Conservation (phyloP, 306 rosid species). For the Sicyos baderoa region DNA sequence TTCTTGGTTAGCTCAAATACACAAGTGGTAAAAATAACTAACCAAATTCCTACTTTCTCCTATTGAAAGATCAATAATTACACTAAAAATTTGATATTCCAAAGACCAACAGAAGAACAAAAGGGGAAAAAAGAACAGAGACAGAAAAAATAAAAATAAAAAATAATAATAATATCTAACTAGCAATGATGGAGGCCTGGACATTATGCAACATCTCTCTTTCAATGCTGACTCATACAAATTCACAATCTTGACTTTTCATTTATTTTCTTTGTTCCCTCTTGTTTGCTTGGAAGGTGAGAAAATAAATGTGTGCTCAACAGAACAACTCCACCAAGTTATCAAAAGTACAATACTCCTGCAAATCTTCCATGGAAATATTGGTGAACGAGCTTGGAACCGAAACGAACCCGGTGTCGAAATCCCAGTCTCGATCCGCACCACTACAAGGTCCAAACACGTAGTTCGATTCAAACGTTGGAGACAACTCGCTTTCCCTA, state of each 20-base stretch:
- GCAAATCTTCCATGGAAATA: slow-evolving; percentile 43
- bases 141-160: neutral
- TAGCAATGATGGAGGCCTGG: neutral
- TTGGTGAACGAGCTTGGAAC: slow-evolving; percentile 45
- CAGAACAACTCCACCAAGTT: slow-evolving; percentile 32
- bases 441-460: slow-evolving; percentile 29
- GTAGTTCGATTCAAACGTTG: slow-evolving; percentile 35
- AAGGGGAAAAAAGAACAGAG: neutral
- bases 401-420: slow-evolving; percentile 52
- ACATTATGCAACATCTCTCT: slow-evolving; percentile 5
- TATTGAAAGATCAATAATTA: neutral
- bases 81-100: neutral
- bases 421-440: slow-evolving; percentile 37
- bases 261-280: neutral
- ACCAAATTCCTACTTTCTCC: neutral
- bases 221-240: slow-evolving; percentile 12
- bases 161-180: neutral
- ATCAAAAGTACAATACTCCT: slow-evolving; percentile 24
- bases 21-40: neutral
- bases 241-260: neutral
- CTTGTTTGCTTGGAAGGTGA: slow-evolving; percentile 21
- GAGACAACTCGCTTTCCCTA: slow-evolving; percentile 28
- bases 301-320: slow-evolving; percentile 22
- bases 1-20: slow-evolving; percentile 6
- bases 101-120: neutral